Percentiles rank a stretch among this genome's conserved stretches.
These are phyloP conservation scores for Arctostaphylos glauca DNA, from an alignment of 148 eudicot species.

Conservation along the genomic window DNA sequence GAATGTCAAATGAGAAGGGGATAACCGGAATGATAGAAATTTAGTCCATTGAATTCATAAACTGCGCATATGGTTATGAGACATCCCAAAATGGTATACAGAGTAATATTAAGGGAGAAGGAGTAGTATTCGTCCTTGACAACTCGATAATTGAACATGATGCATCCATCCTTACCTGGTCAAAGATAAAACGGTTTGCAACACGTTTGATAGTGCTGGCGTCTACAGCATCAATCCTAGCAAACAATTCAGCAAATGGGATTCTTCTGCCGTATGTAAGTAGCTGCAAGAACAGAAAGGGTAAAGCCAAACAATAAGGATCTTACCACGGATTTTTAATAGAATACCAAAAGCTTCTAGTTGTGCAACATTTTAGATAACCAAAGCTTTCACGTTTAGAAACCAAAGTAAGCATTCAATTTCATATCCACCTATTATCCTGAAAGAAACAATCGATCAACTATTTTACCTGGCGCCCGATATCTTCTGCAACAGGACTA, in stretches of 20 bases:
- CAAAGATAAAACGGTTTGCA: conserved; percentile 80
- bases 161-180: conserved; percentile 44
- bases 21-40: not conserved
- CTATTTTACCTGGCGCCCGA: conserved; percentile 80
- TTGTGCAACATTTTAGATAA: not conserved
- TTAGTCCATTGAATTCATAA: not conserved
- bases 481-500: conserved; percentile 90
- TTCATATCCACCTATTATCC: not conserved
- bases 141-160: not conserved
- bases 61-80: not conserved
- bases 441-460: not conserved
- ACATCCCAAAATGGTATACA: not conserved
- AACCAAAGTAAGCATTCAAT: not conserved
- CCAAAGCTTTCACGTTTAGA: not conserved
- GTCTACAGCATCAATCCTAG: conserved; percentile 90
- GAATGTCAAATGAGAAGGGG: not conserved
- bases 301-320: conserved; percentile 3
- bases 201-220: conserved; percentile 83
- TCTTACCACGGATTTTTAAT: not conserved
- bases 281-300: conserved; percentile 46
- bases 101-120: not conserved
- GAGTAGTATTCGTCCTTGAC: not conserved
- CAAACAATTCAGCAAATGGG: conserved; percentile 77
- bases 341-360: not conserved
- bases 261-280: conserved; percentile 94